Evolutionary conservation across 2,329 filamentous ascomycete species (phyloP).

Genomic region (Xylaria sp.): DNA sequence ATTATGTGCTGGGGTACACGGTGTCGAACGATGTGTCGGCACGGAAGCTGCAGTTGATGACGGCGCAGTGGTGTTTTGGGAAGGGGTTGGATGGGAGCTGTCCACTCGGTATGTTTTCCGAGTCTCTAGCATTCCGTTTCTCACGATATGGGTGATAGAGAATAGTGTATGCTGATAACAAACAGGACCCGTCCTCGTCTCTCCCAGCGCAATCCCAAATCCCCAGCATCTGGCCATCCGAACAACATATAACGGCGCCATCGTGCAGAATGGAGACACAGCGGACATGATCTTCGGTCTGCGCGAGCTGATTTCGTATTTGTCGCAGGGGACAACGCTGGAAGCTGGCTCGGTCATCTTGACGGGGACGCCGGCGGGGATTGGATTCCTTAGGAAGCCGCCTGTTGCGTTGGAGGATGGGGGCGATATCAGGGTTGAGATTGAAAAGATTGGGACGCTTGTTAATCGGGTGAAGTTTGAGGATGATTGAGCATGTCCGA

Average conservation of each 20-base stretch:
- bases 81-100: conserved; percentile 55
- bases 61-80: conserved; percentile 53
- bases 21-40: conserved; percentile 59
- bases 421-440: conserved; percentile 15
- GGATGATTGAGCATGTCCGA: conserved; percentile 4
- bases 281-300: conserved; percentile 21
- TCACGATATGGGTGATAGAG: neutral
- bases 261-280: conserved; percentile 40
- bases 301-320: conserved; percentile 15
- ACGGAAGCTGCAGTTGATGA: conserved; percentile 49
- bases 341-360: conserved; percentile 19
- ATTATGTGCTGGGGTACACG: conserved; percentile 60
- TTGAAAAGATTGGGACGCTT: conserved; percentile 17
- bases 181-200: conserved; percentile 45
- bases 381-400: conserved; percentile 19
- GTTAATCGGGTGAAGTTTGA: conserved; percentile 18
- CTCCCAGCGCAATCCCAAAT: conserved; percentile 38
- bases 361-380: conserved; percentile 18
- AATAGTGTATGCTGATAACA: neutral
- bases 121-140: no score
- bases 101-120: conserved; percentile 35
- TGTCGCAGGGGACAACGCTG: conserved; percentile 19
- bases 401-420: conserved; percentile 14
- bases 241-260: conserved; percentile 46
- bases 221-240: conserved; percentile 37